Percentiles rank a stretch among this genome's conserved stretches.
These are phyloP conservation scores for Selaginella tamariscina DNA, from an alignment of 75 land plant species.

Conservation along the genomic window DNA sequence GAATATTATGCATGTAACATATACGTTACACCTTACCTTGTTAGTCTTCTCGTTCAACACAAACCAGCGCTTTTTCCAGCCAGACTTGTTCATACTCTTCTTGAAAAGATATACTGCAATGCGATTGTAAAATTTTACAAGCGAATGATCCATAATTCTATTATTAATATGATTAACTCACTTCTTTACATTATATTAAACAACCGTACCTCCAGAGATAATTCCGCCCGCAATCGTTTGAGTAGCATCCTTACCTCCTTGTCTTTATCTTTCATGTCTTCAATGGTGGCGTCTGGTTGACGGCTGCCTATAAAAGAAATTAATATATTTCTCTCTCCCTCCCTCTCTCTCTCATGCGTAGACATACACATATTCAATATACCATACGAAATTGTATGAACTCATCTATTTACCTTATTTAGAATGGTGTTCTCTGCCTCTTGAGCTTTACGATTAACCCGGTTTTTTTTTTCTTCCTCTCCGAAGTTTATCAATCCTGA, in stretches of 20 bases:
- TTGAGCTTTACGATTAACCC: neutral
- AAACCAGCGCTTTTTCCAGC: constrained; percentile 13
- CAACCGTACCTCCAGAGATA: neutral
- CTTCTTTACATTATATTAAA: neutral
- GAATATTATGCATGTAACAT: no score
- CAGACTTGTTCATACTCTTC: neutral
- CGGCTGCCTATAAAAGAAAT: neutral
- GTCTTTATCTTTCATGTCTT: neutral
- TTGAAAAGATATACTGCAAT: neutral
- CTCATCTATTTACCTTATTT: neutral
- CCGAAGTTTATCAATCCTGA: constrained; percentile 2
- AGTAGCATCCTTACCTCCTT: neutral
- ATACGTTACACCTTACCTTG: neutral
- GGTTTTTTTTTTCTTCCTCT: neutral
- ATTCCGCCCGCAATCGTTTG: neutral
- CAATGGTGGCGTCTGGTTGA: neutral
- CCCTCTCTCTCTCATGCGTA: no score
- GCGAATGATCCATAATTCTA: no score
- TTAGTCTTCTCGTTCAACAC: constrained; percentile 8
- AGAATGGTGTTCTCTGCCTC: neutral
- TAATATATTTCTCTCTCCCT: no score
- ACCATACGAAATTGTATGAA: neutral
- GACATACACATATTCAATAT: neutral
- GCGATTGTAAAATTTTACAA: neutral
- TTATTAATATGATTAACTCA: no score